phyloP scores from a whole-genome alignment of 2,329 filamentous ascomycete species.

The Hirsutella minnesotensis region DNA sequence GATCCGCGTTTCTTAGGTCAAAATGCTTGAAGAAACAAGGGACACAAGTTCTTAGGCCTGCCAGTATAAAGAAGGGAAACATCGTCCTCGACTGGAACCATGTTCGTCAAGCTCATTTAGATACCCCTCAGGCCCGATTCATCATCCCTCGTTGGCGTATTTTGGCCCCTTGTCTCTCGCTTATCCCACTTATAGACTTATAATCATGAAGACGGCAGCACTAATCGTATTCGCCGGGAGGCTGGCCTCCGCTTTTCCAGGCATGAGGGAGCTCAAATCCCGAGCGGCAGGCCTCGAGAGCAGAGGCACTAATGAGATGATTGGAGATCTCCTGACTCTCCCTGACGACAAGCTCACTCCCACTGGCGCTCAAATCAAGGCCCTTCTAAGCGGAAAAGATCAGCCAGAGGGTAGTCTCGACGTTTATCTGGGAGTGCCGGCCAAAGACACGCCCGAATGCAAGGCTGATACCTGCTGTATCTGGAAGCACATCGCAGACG shows the following conservation, averaged over 20 bases:
- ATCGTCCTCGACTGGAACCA: too few relatives aligned
- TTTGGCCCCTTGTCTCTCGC: neutral
- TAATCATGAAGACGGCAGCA: slow-evolving; percentile 1
- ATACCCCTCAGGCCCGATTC: too few relatives aligned
- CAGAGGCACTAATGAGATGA: neutral
- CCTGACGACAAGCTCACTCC: neutral
- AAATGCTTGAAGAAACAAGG: too few relatives aligned
- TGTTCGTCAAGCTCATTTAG: too few relatives aligned
- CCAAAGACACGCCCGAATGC: slow-evolving; percentile 9
- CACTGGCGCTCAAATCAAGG: neutral
- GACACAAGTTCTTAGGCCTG: too few relatives aligned
- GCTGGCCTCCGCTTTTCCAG: slow-evolving; percentile 2
- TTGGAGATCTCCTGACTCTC: neutral
- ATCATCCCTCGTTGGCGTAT: too few relatives aligned
- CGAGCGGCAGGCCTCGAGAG: neutral
- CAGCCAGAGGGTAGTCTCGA: slow-evolving; percentile 1
- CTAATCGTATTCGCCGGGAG: slow-evolving; percentile 5
- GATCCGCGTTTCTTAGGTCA: too few relatives aligned
- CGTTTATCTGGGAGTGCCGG: slow-evolving; percentile 1
- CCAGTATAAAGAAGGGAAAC: too few relatives aligned
- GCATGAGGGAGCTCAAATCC: slow-evolving; percentile 1
- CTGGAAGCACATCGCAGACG: slow-evolving; percentile 25
- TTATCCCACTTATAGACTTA: neutral
- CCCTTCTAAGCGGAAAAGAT: neutral
- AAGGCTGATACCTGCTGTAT: slow-evolving; percentile 25